Evolutionary conservation across 352 stramenopile genomes (phyloP).

Genomic region (Elongisporangium anandrum): DNA sequence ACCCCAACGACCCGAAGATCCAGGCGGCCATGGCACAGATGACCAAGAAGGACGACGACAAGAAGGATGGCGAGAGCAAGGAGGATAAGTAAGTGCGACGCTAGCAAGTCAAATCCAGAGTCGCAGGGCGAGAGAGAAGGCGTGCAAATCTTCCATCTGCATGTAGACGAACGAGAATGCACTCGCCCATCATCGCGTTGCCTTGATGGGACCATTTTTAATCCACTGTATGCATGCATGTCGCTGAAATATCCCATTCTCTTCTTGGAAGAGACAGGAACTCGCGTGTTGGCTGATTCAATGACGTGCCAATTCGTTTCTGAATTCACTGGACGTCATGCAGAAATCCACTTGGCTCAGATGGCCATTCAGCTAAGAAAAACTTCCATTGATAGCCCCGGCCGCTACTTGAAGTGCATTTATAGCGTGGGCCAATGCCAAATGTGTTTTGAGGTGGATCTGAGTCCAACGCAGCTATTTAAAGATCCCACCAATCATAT

Average conservation of each 20-base stretch:
- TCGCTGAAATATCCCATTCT: too few species aligned
- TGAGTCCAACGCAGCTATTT: not conserved
- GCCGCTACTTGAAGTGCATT: not conserved
- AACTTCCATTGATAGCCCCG: not conserved
- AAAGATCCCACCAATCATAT: not conserved
- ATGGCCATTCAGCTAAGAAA: not conserved
- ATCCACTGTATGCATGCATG: not conserved
- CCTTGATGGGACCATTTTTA: not conserved
- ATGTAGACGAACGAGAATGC: not conserved
- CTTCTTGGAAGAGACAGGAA: too few species aligned
- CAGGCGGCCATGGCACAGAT: constrained; percentile 88
- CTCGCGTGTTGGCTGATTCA: too few species aligned
- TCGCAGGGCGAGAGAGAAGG: too few species aligned
- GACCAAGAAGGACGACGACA: constrained; percentile 75
- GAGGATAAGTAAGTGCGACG: constrained; percentile 65
- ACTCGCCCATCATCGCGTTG: not conserved
- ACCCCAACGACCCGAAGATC: constrained; percentile 92
- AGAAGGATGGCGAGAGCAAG: constrained; percentile 83
- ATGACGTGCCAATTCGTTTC: too few species aligned
- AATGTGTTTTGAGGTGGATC: too few species aligned
- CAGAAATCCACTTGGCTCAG: not conserved
- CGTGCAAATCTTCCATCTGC: too few species aligned
- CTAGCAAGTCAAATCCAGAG: too few species aligned
- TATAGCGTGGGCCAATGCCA: not conserved
- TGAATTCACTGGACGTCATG: too few species aligned